Base-by-base conservation (phyloP, 1,139 yeast species). In the Groenewaldozyma auringiensis region DNA sequence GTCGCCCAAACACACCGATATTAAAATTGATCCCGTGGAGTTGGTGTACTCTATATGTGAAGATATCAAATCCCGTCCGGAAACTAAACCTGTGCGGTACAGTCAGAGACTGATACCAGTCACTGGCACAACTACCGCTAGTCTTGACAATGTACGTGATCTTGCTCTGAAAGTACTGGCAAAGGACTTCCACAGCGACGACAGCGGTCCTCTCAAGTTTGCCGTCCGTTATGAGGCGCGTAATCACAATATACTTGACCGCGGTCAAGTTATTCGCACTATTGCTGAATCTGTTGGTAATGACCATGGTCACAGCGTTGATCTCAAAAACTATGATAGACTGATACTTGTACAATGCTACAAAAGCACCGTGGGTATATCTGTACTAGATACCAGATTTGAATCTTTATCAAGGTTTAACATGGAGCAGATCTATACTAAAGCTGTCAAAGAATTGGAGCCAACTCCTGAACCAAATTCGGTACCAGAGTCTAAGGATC, bases 261-360 rank as follows among this genome's bases (percentile, higher is more conserved):
- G 88, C 52, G 82, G 75, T 50, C 84, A 76, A 14, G 77, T 89
- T 45, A 87, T 86, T 49, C 75, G 73, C 41, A 71, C 78, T 9
- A 75, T 88, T 11, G 96, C 96, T 1, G 78, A 75, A 40, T 65
- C 75, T 40, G 88, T 87, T 0, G 89, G 92, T 1, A 81, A 79
- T 6, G 76, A 80, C 53, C 8, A 20, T 9, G 81, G 81, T 1
- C 95, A 87, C 60, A 68, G 69, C 31, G 95, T 92, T 9, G 95
- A 88, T 60, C 72, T 92, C 63, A 86, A 87, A 56, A 68, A 79
- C 17, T 87, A 79, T 59, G 95, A 88, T 48, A 81, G 81, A 58
- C 69, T 92, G 56, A 78, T 92, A 43, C 61, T 92, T 49, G 83
- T 92, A 2, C 96, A 88, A 61, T 85, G 96, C 59, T 92, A 81